Evolutionary conservation across 768 basidiomycete genomes (phyloP).

Genomic region (Saitozyma sp.): DNA sequence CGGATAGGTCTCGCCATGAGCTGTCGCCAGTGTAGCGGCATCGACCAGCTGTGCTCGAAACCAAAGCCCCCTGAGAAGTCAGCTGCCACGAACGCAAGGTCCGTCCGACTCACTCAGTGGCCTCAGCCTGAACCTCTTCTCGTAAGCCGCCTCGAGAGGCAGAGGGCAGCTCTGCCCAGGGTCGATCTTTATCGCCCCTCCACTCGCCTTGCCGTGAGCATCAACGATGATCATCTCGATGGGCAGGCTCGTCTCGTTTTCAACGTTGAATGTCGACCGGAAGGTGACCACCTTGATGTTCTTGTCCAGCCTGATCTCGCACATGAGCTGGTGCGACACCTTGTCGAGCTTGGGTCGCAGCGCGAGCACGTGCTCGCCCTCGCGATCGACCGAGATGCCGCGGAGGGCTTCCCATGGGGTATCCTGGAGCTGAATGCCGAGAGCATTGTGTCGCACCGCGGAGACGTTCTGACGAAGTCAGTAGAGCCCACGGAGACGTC

Average conservation of each 20-base stretch:
- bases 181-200: conserved; percentile 78
- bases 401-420: conserved; percentile 87
- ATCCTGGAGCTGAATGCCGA: conserved; percentile 79
- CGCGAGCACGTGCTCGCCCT: conserved; percentile 85
- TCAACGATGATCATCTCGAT: conserved; percentile 89
- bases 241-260: conserved; percentile 87
- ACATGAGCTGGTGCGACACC: conserved; percentile 75
- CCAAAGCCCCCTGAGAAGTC: conserved; percentile 64
- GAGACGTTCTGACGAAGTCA: conserved; percentile 60
- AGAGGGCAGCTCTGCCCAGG: conserved; percentile 86
- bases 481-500: not conserved
- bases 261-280: conserved; percentile 85
- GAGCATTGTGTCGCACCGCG: conserved; percentile 72
- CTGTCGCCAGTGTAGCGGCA: conserved; percentile 83
- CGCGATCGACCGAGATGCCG: conserved; percentile 85
- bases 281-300: conserved; percentile 93
- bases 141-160: conserved; percentile 84
- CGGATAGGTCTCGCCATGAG: conserved; percentile 67
- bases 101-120: conserved; percentile 74
- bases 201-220: conserved; percentile 74
- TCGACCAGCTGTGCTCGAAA: conserved; percentile 93
- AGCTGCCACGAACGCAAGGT: no score
- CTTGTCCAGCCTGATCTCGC: conserved; percentile 83
- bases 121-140: conserved; percentile 77
- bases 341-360: conserved; percentile 76